Evolutionary conservation across 257 asterid genomes (phyloP).

Genomic region (Perilla frutescens): DNA sequence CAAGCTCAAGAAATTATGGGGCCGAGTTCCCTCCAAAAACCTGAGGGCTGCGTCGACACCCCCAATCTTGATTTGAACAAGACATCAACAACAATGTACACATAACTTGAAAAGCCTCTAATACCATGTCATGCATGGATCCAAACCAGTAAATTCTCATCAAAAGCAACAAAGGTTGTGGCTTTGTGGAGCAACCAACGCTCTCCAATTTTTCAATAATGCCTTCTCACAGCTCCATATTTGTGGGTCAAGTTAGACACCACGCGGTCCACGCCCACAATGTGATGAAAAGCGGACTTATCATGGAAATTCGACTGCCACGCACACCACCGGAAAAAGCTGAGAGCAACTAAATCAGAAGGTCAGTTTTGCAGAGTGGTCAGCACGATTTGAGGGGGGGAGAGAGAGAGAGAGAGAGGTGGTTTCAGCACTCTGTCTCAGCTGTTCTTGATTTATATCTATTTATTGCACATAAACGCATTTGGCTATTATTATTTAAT

Average conservation of each 20-base stretch:
- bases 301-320: constrained; percentile 72
- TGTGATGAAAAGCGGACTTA: constrained; percentile 52
- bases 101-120: constrained; percentile 63
- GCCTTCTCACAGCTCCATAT: constrained; percentile 50
- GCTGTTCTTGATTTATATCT: constrained; percentile 33
- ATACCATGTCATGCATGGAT: constrained; percentile 60
- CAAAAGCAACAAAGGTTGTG: constrained; percentile 70
- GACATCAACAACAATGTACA: constrained; percentile 63
- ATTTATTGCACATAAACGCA: too few relatives aligned
- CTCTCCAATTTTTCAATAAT: constrained; percentile 51
- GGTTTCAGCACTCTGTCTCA: constrained; percentile 28
- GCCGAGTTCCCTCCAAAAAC: constrained; percentile 50
- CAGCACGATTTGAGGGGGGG: constrained; percentile 61
- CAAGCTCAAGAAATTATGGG: constrained; percentile 74
- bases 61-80: constrained; percentile 59
- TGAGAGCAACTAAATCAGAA: constrained; percentile 68
- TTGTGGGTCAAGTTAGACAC: constrained; percentile 56
- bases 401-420: constrained; percentile 37
- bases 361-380: constrained; percentile 54
- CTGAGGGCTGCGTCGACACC: constrained; percentile 54
- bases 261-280: constrained; percentile 68
- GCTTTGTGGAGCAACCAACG: constrained; percentile 59
- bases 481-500: too few relatives aligned
- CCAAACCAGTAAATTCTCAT: constrained; percentile 81
- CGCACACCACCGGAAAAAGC: constrained; percentile 75